phyloP scores from a whole-genome alignment of 1,284 basidiomycete species.

The Irpex lacteus region DNA sequence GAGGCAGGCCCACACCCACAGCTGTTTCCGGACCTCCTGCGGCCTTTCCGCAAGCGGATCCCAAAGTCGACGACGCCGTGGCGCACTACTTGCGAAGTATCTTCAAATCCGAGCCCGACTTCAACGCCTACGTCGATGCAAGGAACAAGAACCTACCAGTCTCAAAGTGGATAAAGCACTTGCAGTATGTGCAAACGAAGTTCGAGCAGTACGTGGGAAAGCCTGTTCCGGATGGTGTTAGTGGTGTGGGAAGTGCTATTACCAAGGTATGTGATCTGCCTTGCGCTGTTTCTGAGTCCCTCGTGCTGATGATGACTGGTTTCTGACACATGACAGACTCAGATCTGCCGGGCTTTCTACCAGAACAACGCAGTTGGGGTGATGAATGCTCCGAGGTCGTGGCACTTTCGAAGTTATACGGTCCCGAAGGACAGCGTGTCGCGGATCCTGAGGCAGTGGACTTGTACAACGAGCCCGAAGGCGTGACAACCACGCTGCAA shows the following conservation, averaged over 20 bases:
- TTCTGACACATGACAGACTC: constrained; percentile 44
- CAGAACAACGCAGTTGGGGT: constrained; percentile 40
- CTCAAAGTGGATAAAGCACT: constrained; percentile 25
- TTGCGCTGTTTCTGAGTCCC: neutral
- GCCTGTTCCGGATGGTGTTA: constrained; percentile 22
- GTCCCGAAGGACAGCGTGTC: constrained; percentile 46
- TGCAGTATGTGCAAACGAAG: constrained; percentile 27
- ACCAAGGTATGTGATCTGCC: constrained; percentile 21
- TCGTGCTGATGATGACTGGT: neutral
- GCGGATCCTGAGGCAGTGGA: constrained; percentile 48
- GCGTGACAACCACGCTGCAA: constrained; percentile 37
- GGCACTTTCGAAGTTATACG: constrained; percentile 51
- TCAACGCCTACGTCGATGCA: constrained; percentile 23
- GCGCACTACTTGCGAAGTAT: constrained; percentile 22
- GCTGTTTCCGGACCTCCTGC: neutral
- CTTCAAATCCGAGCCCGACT: constrained; percentile 21
- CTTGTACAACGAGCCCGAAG: constrained; percentile 45
- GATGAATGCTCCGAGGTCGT: constrained; percentile 50
- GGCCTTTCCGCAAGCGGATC: neutral
- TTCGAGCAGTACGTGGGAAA: constrained; percentile 23
- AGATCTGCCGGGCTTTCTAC: constrained; percentile 52
- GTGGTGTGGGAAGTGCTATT: constrained; percentile 20
- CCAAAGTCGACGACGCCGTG: constrained; percentile 21
- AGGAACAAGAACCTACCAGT: constrained; percentile 20
- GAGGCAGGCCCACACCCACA: neutral